Evolutionary conservation across 1,139 yeast genomes (phyloP), one percentile per base, ranked within the genome.

Genomic region (Blastobotrys elegans): DNA sequence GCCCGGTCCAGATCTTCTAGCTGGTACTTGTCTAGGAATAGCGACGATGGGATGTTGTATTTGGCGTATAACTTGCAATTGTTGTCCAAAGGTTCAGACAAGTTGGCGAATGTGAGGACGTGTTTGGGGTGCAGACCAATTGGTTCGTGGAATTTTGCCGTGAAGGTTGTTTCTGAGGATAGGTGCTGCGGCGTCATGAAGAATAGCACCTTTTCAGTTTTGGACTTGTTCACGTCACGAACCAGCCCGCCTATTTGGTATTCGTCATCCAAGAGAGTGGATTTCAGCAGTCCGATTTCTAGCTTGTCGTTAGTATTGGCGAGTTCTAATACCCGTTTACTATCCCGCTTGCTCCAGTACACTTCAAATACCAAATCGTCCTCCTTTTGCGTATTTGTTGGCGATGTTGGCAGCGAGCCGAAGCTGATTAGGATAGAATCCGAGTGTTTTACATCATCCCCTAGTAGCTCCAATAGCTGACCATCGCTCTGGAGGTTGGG

Each of bases 101-200:
- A 36, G 7, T 46, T 39, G 20, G 43, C 35, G 14, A 61, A 44
- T n/a, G 50, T 32, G 8, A 65, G 46, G 3, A 44, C 41, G 24
- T 64, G 60, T 27, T 55, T 54, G 1, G 80, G 80, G 54, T 76
- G 81, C 29, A 76, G 57, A 0, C 79, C 79, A 16, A 66, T 54
- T 1, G 79, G 79, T 39, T 58, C 48, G 4, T 58, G 55, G 17
- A 74, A 61, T 7, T 55, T 50, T 2, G 59, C 64, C 5, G 49
- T 33, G 33, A 54, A 58, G 1, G 55, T 52, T 10, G 52, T 48
- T 3, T 51, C 71, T 70, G 56, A 40, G 26, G 37, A 40, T 26
- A 59, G 52, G 49, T 58, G 64, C 26, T 53, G 46, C 5, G 59
- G 53, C 7, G 56, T 47, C 18, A 51, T 55, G 33, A 56, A 55